Evolutionary conservation across 2,329 filamentous ascomycete species (phyloP).

Genomic region (Penicillium olsonii): DNA sequence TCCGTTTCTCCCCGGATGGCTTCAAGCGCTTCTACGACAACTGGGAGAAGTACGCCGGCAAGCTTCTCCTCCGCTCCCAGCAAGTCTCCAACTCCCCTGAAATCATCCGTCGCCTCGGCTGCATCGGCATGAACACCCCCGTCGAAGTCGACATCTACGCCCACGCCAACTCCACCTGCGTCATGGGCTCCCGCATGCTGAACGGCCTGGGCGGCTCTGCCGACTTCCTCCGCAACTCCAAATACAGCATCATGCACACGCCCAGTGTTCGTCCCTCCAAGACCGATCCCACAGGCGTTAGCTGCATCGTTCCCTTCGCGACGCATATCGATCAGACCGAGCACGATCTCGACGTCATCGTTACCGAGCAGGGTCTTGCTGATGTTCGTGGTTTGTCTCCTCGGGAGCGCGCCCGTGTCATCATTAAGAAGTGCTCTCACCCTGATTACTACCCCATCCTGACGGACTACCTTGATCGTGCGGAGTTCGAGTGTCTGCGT

Average conservation of each 20-base stretch:
- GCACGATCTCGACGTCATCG: constrained; percentile 86
- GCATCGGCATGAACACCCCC: constrained; percentile 94
- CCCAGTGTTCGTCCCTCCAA: constrained; percentile 78
- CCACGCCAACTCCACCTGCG: constrained; percentile 86
- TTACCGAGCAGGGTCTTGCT: constrained; percentile 76
- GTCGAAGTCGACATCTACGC: constrained; percentile 95
- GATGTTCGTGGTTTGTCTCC: constrained; percentile 82
- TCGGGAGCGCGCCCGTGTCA: constrained; percentile 76
- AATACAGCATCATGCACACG: constrained; percentile 94
- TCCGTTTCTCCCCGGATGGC: constrained; percentile 86
- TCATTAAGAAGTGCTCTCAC: constrained; percentile 84
- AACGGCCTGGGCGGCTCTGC: constrained; percentile 81
- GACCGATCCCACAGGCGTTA: constrained; percentile 77
- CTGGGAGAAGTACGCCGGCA: constrained; percentile 77
- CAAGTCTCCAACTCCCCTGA: constrained; percentile 86
- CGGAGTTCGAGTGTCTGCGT: constrained; percentile 79
- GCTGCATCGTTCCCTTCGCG: constrained; percentile 90
- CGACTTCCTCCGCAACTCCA: constrained; percentile 75
- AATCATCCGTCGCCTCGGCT: constrained; percentile 82
- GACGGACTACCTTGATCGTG: constrained; percentile 78
- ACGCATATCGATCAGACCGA: constrained; percentile 92
- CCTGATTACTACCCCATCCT: constrained; percentile 82
- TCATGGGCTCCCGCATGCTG: constrained; percentile 85
- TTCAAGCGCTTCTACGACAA: constrained; percentile 89
- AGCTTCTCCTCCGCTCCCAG: constrained; percentile 84